These are phyloP conservation scores for Syncephalastrum racemosum DNA, from an alignment of 371 early-diverging fungal species.

Conservation along the genomic window DNA sequence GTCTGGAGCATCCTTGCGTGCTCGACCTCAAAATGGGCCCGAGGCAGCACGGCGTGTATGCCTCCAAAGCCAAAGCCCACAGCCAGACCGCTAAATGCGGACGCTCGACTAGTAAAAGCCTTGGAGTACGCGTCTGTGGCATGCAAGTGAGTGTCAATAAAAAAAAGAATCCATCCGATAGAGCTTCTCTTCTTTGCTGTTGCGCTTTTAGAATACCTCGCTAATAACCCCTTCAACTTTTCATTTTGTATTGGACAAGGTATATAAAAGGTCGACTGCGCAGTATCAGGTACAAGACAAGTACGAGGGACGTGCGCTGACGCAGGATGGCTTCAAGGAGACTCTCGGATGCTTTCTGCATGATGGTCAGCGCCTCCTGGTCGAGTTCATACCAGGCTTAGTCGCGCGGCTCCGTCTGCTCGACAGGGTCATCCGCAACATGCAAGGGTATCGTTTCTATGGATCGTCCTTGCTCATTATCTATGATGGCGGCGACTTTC, in stretches of 20 bases:
- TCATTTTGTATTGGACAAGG: slow-evolving; percentile 32
- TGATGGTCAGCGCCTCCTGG: slow-evolving; percentile 64
- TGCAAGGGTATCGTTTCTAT: slow-evolving; percentile 87
- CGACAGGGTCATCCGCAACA: slow-evolving; percentile 61
- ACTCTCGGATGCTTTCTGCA: slow-evolving; percentile 76
- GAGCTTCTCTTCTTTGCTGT: not conserved
- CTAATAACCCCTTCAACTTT: not conserved
- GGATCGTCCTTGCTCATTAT: slow-evolving; percentile 73
- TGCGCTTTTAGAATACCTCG: too few relatives aligned
- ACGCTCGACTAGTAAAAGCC: slow-evolving; percentile 77
- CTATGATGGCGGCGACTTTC: slow-evolving; percentile 23
- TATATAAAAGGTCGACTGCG: slow-evolving; percentile 69
- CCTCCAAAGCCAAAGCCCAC: slow-evolving; percentile 69
- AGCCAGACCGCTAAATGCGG: slow-evolving; percentile 87
- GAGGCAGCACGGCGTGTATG: slow-evolving; percentile 89
- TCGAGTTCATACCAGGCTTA: slow-evolving; percentile 76
- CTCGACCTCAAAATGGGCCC: slow-evolving; percentile 97
- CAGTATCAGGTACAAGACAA: slow-evolving; percentile 81
- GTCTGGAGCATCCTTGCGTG: slow-evolving; percentile 81
- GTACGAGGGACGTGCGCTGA: slow-evolving; percentile 86
- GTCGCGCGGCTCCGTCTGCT: slow-evolving; percentile 68
- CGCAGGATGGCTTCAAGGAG: slow-evolving; percentile 68
- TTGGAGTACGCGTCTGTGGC: slow-evolving; percentile 94
- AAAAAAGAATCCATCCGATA: not conserved
- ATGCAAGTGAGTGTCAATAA: slow-evolving; percentile 91